phyloP scores from a whole-genome alignment of 345 rosid genomes.

The Erucastrum elatum region DNA sequence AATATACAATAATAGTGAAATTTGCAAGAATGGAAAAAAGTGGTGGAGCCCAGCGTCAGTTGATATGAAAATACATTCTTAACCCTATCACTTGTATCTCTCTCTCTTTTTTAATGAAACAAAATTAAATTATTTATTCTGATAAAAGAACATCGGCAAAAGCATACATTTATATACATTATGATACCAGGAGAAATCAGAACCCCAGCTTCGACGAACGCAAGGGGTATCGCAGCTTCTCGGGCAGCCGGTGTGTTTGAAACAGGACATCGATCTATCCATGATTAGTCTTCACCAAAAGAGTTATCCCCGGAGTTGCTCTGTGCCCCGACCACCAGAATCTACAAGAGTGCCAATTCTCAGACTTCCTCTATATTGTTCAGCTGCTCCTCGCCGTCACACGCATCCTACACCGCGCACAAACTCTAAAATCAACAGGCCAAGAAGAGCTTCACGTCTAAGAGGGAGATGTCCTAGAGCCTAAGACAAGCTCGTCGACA shows the following conservation, averaged over 20 bases:
- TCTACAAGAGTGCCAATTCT: neutral
- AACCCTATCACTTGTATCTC: too few relatives aligned
- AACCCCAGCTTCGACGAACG: neutral
- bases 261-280: neutral
- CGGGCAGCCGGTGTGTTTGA: neutral
- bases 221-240: neutral
- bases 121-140: too few relatives aligned
- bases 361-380: neutral
- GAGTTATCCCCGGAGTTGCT: too few relatives aligned
- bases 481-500: too few relatives aligned
- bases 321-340: neutral
- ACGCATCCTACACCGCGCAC: neutral
- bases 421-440: neutral
- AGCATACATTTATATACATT: too few relatives aligned
- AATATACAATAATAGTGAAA: neutral
- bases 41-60: neutral
- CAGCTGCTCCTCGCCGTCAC: neutral
- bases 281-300: too few relatives aligned
- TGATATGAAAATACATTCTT: neutral
- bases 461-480: neutral
- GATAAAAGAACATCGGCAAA: too few relatives aligned
- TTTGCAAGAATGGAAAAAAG: neutral
- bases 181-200: neutral
- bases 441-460: neutral
- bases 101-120: too few relatives aligned